Evolutionary conservation across 768 basidiomycete genomes (phyloP), one percentile per base, ranked within the genome.

Genomic region (Pleurotus platypus): DNA sequence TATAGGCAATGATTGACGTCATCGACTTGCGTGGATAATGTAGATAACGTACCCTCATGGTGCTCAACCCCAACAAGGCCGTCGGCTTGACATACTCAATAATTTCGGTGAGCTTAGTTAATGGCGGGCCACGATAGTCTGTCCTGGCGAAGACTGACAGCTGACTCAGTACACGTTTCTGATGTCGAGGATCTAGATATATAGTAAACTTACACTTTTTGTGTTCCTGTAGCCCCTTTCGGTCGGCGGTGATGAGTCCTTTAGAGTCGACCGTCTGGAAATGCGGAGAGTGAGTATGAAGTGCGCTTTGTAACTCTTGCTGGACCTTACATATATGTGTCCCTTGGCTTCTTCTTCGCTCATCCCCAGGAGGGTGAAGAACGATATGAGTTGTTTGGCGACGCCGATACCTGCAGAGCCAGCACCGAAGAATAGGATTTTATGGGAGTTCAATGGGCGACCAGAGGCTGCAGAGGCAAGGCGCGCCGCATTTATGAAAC

Each of bases 371-470:
- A 89, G 70, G 50, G 80, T 89, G 76, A 93, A 92, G 77, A 93
- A 94, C 56, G 87, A 88, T 67, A 84, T 75, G 26, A 90, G 76
- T 66, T 94, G 92, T 71, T 84, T 85, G 45, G 89, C 93, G 39
- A 96, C 94, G 55, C 93, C 94, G 51, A 94, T 88, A 46, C 92
- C 93, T 6, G 90, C 89, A 9, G 86, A 89, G 0, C 94, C 94
- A 1, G 93, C 92, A n/a, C 94, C 94, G 50, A 90, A 86, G 79
- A 96, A 94, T 50, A 95, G 77, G 63, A 95, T 89, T 46, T 83
- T 82, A 63, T 95, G 93, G 48, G 90, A 88, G 24, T 76, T 70
- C 47, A 92, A 73, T 9, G 87, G 75, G 48, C 56, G 76, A 70
- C 78, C 69, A 76, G 82, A 68, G 66, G 81, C 69, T 73, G 72